These are phyloP conservation scores for Triticum urartu DNA, from an alignment of 176 grass and related monocot genomes.

Conservation along the genomic window DNA sequence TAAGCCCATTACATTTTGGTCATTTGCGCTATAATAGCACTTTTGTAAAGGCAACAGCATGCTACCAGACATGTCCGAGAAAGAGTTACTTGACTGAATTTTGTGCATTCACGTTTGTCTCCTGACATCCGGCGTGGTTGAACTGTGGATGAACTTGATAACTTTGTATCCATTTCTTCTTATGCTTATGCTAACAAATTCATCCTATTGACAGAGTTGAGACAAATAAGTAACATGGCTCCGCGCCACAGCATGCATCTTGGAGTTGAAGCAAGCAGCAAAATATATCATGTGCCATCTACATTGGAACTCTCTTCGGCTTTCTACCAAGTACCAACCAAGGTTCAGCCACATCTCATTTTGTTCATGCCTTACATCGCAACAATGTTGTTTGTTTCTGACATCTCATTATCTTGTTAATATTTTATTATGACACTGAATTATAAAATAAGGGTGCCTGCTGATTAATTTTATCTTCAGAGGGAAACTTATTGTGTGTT, in stretches of 20 bases:
- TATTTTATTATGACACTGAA: background rate
- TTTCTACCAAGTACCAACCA: background rate
- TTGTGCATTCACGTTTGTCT: background rate
- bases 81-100: background rate
- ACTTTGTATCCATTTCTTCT: background rate
- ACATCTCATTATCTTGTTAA: background rate
- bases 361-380: background rate
- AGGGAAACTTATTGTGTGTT: background rate
- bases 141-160: background rate
- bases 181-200: conserved; percentile 10
- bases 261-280: background rate
- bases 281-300: background rate
- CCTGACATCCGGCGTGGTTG: background rate
- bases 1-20: conserved; percentile 6
- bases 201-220: conserved; percentile 7
- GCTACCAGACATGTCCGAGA: background rate
- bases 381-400: background rate
- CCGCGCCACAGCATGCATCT: background rate
- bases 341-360: background rate
- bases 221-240: background rate
- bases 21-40: background rate
- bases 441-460: background rate
- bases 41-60: background rate
- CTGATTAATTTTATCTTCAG: background rate
- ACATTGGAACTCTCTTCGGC: background rate